A percentile compares a stretch with the other conserved stretches of the same genome.
These are phyloP conservation scores for Miamiensis avidus DNA, from an alignment of 169 alveolate genomes.

Conservation along the genomic window DNA sequence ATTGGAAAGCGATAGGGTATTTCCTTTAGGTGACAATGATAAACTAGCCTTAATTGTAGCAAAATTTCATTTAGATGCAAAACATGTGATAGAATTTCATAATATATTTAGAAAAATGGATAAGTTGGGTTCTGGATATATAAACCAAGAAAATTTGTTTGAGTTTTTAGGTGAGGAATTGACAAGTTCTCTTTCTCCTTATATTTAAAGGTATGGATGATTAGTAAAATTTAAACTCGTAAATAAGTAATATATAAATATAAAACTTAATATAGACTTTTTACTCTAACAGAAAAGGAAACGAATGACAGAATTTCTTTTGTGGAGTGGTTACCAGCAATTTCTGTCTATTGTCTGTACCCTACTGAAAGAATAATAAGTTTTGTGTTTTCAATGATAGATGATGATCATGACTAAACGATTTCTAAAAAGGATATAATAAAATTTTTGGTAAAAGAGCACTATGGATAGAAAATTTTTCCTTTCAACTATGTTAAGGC, in stretches of 20 bases:
- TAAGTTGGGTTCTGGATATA: slow-evolving; percentile 31
- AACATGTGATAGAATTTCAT: slow-evolving; percentile 28
- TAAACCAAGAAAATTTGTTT: slow-evolving; percentile 25
- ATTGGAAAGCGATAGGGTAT: too few species aligned
- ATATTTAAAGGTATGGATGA: background rate
- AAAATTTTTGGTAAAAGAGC: slow-evolving; percentile 30
- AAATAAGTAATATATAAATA: too few species aligned
- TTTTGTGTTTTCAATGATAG: slow-evolving; percentile 37
- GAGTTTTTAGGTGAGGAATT: slow-evolving; percentile 38
- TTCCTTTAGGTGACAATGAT: background rate
- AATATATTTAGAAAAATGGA: slow-evolving; percentile 38
- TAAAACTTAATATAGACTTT: background rate
- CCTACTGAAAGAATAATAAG: slow-evolving; percentile 28
- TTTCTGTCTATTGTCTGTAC: slow-evolving; percentile 28
- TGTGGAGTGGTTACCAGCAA: slow-evolving; percentile 47
- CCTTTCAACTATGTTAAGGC: slow-evolving; percentile 30
- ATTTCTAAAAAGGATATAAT: slow-evolving; percentile 42
- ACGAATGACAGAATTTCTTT: slow-evolving; percentile 28
- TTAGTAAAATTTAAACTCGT: background rate
- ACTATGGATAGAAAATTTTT: slow-evolving; percentile 32
- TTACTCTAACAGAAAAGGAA: slow-evolving; percentile 36
- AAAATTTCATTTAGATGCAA: slow-evolving; percentile 8
- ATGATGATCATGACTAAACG: slow-evolving; percentile 37
- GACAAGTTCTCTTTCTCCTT: slow-evolving; percentile 31
- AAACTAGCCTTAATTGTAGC: background rate